Conservation (phyloP, 1,139 yeast species). For the Blastobotrys aristatus region DNA sequence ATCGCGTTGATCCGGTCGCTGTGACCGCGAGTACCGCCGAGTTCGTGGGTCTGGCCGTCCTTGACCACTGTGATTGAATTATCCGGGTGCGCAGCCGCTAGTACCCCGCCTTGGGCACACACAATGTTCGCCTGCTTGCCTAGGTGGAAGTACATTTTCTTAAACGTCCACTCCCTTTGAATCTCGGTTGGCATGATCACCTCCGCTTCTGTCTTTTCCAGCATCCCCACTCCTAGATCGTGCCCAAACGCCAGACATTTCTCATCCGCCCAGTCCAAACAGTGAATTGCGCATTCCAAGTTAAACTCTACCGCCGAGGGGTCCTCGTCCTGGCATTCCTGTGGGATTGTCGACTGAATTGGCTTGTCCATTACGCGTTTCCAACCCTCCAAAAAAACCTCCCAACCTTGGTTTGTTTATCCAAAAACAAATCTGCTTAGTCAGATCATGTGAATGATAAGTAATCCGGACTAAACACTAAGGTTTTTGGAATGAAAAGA, state of each 20-base stretch:
- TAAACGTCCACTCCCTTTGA: constrained; percentile 20
- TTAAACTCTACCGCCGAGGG: constrained; percentile 19
- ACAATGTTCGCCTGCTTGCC: constrained; percentile 24
- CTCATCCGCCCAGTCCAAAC: constrained; percentile 24
- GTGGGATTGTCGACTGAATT: constrained; percentile 16
- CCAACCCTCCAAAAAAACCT: neutral
- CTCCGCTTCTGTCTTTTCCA: constrained; percentile 12
- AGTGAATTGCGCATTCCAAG: constrained; percentile 20
- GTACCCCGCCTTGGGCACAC: constrained; percentile 17
- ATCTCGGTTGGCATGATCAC: constrained; percentile 14
- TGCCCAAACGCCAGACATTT: constrained; percentile 27
- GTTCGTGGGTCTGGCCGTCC: constrained; percentile 11
- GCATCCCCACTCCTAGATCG: constrained; percentile 24
- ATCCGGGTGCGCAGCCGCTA: constrained; percentile 29
- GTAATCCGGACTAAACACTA: too few species aligned
- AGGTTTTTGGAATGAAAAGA: too few species aligned
- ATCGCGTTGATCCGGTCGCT: constrained; percentile 30
- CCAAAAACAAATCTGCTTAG: too few species aligned
- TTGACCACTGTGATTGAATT: constrained; percentile 22
- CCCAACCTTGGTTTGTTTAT: too few species aligned
- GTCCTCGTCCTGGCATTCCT: constrained; percentile 15
- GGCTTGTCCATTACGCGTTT: neutral
- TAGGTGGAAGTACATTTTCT: constrained; percentile 18
- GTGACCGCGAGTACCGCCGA: constrained; percentile 28
- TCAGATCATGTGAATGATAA: too few species aligned